These are phyloP conservation scores for Cordyceps militaris DNA, from an alignment of 2,329 filamentous ascomycete genomes.

Conservation along the genomic window DNA sequence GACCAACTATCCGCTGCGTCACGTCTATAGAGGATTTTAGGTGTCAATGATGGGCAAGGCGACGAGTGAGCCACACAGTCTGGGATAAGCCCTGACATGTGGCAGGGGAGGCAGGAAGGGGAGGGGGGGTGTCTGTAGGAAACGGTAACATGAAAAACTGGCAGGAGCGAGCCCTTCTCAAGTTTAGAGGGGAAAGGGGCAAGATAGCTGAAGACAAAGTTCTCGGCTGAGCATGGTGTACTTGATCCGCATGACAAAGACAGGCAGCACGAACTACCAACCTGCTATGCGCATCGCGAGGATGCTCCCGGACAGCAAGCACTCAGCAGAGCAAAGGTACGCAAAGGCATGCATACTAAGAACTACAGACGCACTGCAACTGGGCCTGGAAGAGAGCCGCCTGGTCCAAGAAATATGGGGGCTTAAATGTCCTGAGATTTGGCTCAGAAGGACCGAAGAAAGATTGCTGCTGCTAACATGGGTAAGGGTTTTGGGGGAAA, in stretches of 20 bases:
- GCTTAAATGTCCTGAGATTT: background rate
- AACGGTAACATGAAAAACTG: background rate
- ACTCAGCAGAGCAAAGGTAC: no score
- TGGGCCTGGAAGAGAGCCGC: background rate
- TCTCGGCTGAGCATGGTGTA: background rate
- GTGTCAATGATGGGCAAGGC: background rate
- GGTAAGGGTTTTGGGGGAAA: slow-evolving; percentile 7
- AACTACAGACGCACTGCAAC: background rate
- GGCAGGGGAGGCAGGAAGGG: background rate
- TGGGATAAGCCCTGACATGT: background rate
- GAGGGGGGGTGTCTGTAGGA: slow-evolving; percentile 1
- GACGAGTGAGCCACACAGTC: background rate
- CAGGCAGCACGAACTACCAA: background rate
- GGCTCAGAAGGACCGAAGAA: background rate
- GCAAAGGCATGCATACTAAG: no score
- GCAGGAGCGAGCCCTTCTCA: background rate
- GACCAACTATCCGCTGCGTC: background rate
- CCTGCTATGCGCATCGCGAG: background rate
- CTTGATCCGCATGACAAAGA: slow-evolving; percentile 5
- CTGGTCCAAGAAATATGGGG: background rate
- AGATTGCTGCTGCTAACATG: slow-evolving; percentile 3
- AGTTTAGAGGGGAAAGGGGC: background rate
- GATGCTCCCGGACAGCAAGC: background rate
- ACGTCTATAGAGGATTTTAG: background rate
- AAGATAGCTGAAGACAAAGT: background rate